Evolutionary conservation across 768 basidiomycete genomes (phyloP), one percentile per base, ranked within the genome.

Genomic region (Mycena venus): DNA sequence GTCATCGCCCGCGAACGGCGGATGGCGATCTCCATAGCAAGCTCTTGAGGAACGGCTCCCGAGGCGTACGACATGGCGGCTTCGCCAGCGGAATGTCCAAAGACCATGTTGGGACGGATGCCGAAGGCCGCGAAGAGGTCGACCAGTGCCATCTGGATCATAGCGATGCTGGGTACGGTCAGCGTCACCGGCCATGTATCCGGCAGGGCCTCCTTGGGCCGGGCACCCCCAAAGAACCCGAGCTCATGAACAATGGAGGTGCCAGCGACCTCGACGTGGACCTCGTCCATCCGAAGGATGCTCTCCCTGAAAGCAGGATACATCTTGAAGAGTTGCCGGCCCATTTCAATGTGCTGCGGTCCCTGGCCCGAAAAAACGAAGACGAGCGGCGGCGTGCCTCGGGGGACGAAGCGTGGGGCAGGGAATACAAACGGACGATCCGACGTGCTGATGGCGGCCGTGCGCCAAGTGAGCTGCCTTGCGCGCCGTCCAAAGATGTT

Each of bases 31-130:
- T 88, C 86, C 40, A 89, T 60, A 2, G 85, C 87, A 80, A 86
- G 78, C 0, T 79, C 81, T 59, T 84, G 83, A 0, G 84, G 75
- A 4, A 77, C 81, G 7, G 88, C 86, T 17, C 87, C 86, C 10
- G 86, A 87, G 0, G 86, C 84, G 67, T 87, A 87, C 17, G 87
- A 68, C 40, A 88, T 61, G 0, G 85, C 85, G 0, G 86, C 85
- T 74, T 89, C 88, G 21, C 88, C 88, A 19, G 87, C 86, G 21
- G 88, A 88, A 77, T 88, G 87, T 0, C 88, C 88, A 21, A 88
- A 65, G 15, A 88, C 75, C 10, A 80, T 78, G 58, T 86, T 81
- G 0, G 88, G 86, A 21, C 72, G 75, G 63, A 87, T 67, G 11
- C 85, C 85, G 21, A 86, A 58, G 51, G 81, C 81, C 3, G 63